phyloP scores from a whole-genome alignment of 768 basidiomycete genomes.

The Suillus placidus region DNA sequence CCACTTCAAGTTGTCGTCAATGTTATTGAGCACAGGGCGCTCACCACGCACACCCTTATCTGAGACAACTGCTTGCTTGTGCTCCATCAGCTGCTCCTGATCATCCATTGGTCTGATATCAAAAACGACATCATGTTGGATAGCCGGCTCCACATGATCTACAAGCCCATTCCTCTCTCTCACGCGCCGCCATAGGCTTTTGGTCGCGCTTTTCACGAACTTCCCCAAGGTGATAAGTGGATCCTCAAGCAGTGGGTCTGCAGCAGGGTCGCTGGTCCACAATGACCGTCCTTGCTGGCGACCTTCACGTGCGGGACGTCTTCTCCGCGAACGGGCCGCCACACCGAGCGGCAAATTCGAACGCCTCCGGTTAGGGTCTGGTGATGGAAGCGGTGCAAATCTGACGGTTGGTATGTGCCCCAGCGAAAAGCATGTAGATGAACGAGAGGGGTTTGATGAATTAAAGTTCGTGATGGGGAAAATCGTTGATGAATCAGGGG shows the following conservation, averaged over 20 bases:
- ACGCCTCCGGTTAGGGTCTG: conserved; percentile 51
- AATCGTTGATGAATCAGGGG: conserved; percentile 19
- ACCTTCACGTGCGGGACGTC: conserved; percentile 16
- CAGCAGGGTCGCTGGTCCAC: conserved; percentile 26
- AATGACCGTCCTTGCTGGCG: conserved; percentile 24
- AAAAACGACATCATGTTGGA: conserved; percentile 14
- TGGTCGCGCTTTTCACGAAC: conserved; percentile 49
- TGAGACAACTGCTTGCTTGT: not conserved
- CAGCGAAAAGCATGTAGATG: conserved; percentile 20
- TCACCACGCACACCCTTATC: conserved; percentile 13
- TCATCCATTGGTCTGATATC: conserved; percentile 31
- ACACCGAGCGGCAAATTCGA: conserved; percentile 56
- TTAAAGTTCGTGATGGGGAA: conserved; percentile 19
- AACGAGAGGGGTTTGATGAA: conserved; percentile 14
- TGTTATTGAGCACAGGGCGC: conserved; percentile 23
- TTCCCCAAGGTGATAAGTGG: conserved; percentile 52
- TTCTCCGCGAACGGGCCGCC: conserved; percentile 43
- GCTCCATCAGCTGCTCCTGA: conserved; percentile 23
- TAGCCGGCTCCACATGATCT: conserved; percentile 16
- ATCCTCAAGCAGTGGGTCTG: conserved; percentile 44
- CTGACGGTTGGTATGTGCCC: conserved; percentile 41
- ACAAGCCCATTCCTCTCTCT: conserved; percentile 38
- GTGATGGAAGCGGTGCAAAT: conserved; percentile 62
- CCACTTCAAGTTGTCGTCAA: conserved; percentile 5
- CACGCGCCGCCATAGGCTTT: conserved; percentile 48